These are phyloP conservation scores for Intubia oerlemansii DNA, from an alignment of 2,329 filamentous ascomycete genomes.

Conservation along the genomic window DNA sequence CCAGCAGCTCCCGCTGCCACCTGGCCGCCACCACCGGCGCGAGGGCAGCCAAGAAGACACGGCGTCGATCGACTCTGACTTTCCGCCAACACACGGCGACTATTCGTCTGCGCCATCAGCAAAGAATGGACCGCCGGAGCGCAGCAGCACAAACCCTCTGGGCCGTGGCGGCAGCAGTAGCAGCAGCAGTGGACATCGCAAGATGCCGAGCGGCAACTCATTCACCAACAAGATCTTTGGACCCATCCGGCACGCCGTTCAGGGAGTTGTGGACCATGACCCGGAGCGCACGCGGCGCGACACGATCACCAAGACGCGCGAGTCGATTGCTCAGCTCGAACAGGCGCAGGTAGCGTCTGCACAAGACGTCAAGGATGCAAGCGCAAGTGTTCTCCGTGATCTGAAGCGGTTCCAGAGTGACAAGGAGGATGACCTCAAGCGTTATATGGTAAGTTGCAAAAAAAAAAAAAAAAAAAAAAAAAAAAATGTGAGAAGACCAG, in stretches of 20 bases:
- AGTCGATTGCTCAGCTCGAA: slow-evolving; percentile 69
- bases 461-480: too few species aligned
- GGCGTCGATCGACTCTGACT: slow-evolving; percentile 86
- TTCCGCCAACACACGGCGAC: slow-evolving; percentile 73
- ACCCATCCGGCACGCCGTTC: slow-evolving; percentile 81
- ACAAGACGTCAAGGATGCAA: slow-evolving; percentile 85
- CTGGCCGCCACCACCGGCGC: slow-evolving; percentile 22
- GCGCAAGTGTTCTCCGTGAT: slow-evolving; percentile 69
- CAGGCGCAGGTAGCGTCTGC: slow-evolving; percentile 77
- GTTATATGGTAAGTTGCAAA: slow-evolving; percentile 84
- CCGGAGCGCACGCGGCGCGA: slow-evolving; percentile 83
- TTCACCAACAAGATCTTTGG: slow-evolving; percentile 91
- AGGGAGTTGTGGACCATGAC: slow-evolving; percentile 90
- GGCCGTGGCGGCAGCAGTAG: neutral
- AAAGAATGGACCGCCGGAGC: slow-evolving; percentile 46
- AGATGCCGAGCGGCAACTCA: slow-evolving; percentile 65
- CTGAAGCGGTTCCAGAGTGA: slow-evolving; percentile 82
- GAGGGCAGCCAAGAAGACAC: slow-evolving; percentile 52
- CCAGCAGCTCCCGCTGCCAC: slow-evolving; percentile 40
- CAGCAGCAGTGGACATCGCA: slow-evolving; percentile 39
- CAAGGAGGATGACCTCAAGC: slow-evolving; percentile 82
- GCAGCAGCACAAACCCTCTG: slow-evolving; percentile 15
- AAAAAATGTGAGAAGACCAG: too few species aligned
- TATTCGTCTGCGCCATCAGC: slow-evolving; percentile 46
- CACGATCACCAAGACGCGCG: slow-evolving; percentile 85